phyloP scores from a whole-genome alignment of 441 rosid species.

The Erodium chrysanthum region DNA sequence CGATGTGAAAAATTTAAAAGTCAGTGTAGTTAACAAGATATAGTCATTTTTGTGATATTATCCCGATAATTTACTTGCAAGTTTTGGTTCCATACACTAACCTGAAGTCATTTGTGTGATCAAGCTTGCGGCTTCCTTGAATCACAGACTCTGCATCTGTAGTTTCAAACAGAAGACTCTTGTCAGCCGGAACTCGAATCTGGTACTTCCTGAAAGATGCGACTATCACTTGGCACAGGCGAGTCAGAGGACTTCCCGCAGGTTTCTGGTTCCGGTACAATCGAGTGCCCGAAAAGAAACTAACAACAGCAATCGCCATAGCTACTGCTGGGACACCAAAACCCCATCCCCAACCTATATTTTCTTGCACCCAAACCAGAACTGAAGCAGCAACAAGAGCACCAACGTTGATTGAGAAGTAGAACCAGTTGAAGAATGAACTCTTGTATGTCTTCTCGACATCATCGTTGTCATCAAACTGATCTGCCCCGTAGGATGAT shows the following conservation, averaged over 20 bases:
- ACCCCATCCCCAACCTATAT: conserved; percentile 97
- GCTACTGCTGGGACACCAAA: conserved; percentile 81
- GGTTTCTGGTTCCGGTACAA: conserved; percentile 67
- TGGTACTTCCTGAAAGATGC: conserved; percentile 59
- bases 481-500: conserved; percentile 93
- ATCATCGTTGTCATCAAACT: conserved; percentile 75
- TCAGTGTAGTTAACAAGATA: no score
- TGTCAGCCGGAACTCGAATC: conserved; percentile 58
- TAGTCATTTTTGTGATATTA: no score
- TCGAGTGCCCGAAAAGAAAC: conserved; percentile 65
- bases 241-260: conserved; percentile 82
- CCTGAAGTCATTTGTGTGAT: conserved; percentile 54
- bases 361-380: conserved; percentile 86
- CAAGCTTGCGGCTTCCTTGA: conserved; percentile 75
- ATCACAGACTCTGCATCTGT: conserved; percentile 51
- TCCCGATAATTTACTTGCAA: no score
- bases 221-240: conserved; percentile 67
- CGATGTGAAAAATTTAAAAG: no score
- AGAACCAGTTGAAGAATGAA: no score
- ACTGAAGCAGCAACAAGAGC: conserved; percentile 80
- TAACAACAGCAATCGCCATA: conserved; percentile 64
- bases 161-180: conserved; percentile 56
- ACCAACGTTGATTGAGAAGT: conserved; percentile 74
- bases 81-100: conserved; percentile 9
- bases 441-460: conserved; percentile 62